Conservation (phyloP, 2,329 filamentous ascomycete species). For the Mycogone perniciosa region DNA sequence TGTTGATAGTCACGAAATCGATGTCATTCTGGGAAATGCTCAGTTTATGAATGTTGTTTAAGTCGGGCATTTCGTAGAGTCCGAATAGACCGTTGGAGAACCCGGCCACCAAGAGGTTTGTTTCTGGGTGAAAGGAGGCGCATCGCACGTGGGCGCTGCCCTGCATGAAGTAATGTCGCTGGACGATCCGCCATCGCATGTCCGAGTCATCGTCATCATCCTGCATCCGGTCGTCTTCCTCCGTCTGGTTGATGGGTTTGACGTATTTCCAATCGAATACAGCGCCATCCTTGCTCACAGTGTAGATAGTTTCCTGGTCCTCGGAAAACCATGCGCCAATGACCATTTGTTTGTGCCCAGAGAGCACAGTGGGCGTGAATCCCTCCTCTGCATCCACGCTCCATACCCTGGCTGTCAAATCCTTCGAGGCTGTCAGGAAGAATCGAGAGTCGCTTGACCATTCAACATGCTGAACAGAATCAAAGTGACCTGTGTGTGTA, state of each 20-base stretch:
- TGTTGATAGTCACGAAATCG: constrained; percentile 90
- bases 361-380: constrained; percentile 82
- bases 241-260: constrained; percentile 48
- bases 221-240: constrained; percentile 54
- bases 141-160: constrained; percentile 81
- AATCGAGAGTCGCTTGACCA: constrained; percentile 97
- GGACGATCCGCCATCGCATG: constrained; percentile 83
- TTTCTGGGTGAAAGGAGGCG: constrained; percentile 78
- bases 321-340: constrained; percentile 95
- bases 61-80: constrained; percentile 91
- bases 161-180: constrained; percentile 91
- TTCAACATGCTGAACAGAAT: constrained; percentile 76
- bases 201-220: constrained; percentile 56
- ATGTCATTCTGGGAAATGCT: constrained; percentile 97
- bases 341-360: constrained; percentile 85
- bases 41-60: constrained; percentile 85
- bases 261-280: constrained; percentile 90
- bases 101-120: constrained; percentile 89
- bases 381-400: constrained; percentile 80
- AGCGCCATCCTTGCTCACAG: constrained; percentile 94
- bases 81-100: constrained; percentile 94
- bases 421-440: constrained; percentile 86
- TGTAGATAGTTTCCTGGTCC: constrained; percentile 93
- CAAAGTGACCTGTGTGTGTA: constrained; percentile 82
- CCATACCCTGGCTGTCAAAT: constrained; percentile 92